Evolutionary conservation across 148 eudicot species (phyloP).

Genomic region (Rhododendron williamsianum): DNA sequence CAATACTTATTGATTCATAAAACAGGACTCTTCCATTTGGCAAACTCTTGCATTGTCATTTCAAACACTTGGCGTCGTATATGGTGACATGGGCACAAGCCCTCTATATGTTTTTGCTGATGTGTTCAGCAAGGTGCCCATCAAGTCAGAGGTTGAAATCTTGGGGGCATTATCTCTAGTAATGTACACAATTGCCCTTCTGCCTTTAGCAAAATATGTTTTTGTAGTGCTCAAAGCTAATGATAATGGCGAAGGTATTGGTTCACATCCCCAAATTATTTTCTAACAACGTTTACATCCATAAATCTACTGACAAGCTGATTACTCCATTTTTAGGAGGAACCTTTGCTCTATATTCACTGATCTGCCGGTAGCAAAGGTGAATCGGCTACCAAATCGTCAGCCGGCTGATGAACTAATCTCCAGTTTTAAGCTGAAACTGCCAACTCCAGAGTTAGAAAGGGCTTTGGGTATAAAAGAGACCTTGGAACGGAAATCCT

Average conservation of each 20-base stretch:
- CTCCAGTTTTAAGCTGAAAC: slow-evolving; percentile 84
- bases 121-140: slow-evolving; percentile 86
- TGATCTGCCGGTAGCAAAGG: slow-evolving; percentile 88
- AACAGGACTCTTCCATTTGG: slow-evolving; percentile 70
- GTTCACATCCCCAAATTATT: background rate
- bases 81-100: slow-evolving; percentile 97
- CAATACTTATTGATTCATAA: slow-evolving; percentile 14
- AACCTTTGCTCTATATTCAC: slow-evolving; percentile 88
- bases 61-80: slow-evolving; percentile 97
- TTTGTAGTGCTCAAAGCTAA: slow-evolving; percentile 95
- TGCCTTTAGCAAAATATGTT: slow-evolving; percentile 81
- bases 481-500: slow-evolving; percentile 53
- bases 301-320: slow-evolving; percentile 11
- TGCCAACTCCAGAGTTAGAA: slow-evolving; percentile 93
- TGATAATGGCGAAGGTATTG: slow-evolving; percentile 92
- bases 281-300: background rate
- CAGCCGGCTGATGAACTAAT: slow-evolving; percentile 84
- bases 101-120: slow-evolving; percentile 86
- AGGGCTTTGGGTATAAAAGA: slow-evolving; percentile 89
- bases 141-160: slow-evolving; percentile 73
- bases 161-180: slow-evolving; percentile 86
- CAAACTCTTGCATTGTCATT: slow-evolving; percentile 71
- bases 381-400: slow-evolving; percentile 82
- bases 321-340: slow-evolving; percentile 56
- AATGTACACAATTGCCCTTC: slow-evolving; percentile 79